Conservation (phyloP, 352 stramenopile species). For the Globisporangium apiculatum region DNA sequence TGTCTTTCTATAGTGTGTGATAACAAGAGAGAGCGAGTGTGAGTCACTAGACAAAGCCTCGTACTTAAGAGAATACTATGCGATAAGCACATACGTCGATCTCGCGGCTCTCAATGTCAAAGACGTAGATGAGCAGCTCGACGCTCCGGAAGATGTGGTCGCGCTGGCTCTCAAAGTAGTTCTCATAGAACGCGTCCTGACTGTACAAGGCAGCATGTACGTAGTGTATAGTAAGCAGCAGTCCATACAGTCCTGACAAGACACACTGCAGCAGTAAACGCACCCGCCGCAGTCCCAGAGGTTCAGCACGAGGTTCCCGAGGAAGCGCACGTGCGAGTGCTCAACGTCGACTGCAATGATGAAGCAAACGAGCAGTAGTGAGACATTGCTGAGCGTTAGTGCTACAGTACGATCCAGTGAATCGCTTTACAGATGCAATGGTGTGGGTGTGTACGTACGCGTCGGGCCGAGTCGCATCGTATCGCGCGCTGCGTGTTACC, state of each 20-base stretch:
- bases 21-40: not conserved
- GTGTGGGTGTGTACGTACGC: constrained; percentile 25
- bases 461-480: constrained; percentile 97
- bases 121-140: constrained; percentile 98
- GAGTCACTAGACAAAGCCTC: not conserved
- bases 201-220: constrained; percentile 21
- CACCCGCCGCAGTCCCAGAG: constrained; percentile 98
- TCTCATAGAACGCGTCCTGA: constrained; percentile 99
- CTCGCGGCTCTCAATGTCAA: constrained; percentile 95
- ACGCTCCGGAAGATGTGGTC: constrained; percentile 99
- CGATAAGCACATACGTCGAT: constrained; percentile 39
- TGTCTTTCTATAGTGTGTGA: constrained; percentile 86
- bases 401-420: too few relatives aligned
- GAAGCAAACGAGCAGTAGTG: constrained; percentile 13
- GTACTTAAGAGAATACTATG: not conserved
- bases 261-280: constrained; percentile 3
- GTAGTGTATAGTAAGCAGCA: not conserved
- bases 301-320: constrained; percentile 98
- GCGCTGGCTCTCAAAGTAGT: constrained; percentile 98
- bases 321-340: constrained; percentile 92
- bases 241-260: not conserved
- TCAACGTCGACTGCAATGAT: constrained; percentile 84
- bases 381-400: not conserved
- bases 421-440: too few relatives aligned
- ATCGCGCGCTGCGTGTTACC: constrained; percentile 78